Evolutionary conservation across 768 basidiomycete species (phyloP).

Genomic region (Agrocybe praecox): DNA sequence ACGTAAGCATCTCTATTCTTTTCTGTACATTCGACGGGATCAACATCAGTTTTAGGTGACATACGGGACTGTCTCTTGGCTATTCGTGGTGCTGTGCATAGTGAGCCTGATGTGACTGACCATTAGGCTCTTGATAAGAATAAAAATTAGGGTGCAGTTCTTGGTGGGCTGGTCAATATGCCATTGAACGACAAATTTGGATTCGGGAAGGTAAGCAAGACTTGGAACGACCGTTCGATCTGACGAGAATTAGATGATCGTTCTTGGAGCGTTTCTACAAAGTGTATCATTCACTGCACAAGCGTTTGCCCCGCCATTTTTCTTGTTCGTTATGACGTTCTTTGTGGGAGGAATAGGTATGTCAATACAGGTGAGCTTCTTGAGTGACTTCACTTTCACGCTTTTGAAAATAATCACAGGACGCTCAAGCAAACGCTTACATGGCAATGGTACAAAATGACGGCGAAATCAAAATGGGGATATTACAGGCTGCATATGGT

Average conservation of each 20-base stretch:
- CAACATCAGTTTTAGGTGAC: conserved; percentile 38
- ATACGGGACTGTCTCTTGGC: conserved; percentile 61
- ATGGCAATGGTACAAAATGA: conserved; percentile 60
- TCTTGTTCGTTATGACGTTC: conserved; percentile 53
- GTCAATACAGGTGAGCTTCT: conserved; percentile 41
- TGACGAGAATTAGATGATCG: conserved; percentile 13
- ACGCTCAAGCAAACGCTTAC: conserved; percentile 72
- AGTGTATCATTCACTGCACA: conserved; percentile 51
- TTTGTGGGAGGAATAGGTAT: conserved; percentile 42
- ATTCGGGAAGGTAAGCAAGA: conserved; percentile 40
- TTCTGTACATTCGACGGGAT: neutral
- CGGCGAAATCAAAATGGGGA: conserved; percentile 62
- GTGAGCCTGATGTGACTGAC: conserved; percentile 22
- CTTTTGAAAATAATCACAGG: conserved; percentile 33
- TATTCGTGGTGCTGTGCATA: conserved; percentile 48
- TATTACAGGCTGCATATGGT: conserved; percentile 70
- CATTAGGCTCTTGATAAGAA: neutral
- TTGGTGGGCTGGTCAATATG: conserved; percentile 40
- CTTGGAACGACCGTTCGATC: neutral
- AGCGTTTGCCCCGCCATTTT: conserved; percentile 58
- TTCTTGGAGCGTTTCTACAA: conserved; percentile 46
- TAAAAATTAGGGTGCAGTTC: conserved; percentile 34
- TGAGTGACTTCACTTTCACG: neutral
- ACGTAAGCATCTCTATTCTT: conserved; percentile 29
- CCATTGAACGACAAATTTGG: conserved; percentile 34